Evolutionary conservation across 2,329 filamentous ascomycete species (phyloP), one percentile per base, ranked within the genome.

Genomic region (Fusarium concolor): DNA sequence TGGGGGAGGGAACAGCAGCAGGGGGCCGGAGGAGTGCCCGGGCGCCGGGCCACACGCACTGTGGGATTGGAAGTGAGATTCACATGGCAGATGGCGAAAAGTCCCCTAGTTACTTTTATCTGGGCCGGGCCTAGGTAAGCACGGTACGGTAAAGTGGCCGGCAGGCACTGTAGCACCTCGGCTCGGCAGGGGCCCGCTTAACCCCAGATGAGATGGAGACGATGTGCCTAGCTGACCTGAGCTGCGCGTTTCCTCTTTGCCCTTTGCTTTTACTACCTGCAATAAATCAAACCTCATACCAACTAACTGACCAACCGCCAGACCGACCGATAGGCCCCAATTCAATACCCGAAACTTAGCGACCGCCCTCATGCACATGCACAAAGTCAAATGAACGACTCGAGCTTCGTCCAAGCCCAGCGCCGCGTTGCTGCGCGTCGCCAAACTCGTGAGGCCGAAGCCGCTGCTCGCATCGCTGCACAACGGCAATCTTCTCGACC

Each of bases 321-420:
- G 22, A 45, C 59, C 37, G 46, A 38, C 24, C 29, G 35, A 26
- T 26, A 26, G 26, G 7, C 9, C 26, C 43, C 52, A 46, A 24
- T 31, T 17, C 46, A 31, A 35, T 37, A 45, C 37, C 39, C 29
- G 38, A 37, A 45, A 17, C 41, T 37, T 18, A 20, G 35, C 52
- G 39, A 60, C 46, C 51, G 22, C 62, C 49, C 66, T 68, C 58
- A 80, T 79, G 76, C 78, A 39, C 57, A 79, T 79, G 76, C 78
- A 57, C 18, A 29, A 71, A 62, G 60, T 63, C 69, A 70, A 70
- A 86, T 86, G 84, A 84, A 80, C 74, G 81, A 84, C 65, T 80
- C 82, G 65, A 92, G 92, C 80, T 97, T 97, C 81, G 90, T 92
- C 79, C 91, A 93, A 78, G 95, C 95, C 70, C 94, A 97, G 83